These are phyloP conservation scores for Magnolia officinalis DNA, from an alignment of 164 flowering plant genomes.

Conservation along the genomic window DNA sequence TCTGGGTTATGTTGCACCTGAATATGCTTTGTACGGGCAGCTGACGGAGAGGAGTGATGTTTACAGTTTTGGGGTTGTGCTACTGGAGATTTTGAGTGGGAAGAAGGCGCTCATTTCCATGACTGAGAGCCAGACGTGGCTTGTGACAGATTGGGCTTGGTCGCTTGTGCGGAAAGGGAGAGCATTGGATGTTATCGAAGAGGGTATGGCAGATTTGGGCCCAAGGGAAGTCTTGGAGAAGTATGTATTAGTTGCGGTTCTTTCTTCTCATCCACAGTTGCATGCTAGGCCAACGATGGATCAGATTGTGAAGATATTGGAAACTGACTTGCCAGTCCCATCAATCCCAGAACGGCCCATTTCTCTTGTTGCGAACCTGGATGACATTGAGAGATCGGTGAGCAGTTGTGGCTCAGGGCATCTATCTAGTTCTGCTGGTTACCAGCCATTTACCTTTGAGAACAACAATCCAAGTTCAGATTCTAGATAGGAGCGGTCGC, in stretches of 20 bases:
- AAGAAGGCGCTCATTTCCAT: conserved; percentile 49
- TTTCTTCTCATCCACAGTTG: conserved; percentile 74
- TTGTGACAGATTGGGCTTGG: conserved; percentile 88
- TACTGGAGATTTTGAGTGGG: conserved; percentile 88
- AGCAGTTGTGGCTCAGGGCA: conserved; percentile 59
- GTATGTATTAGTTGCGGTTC: conserved; percentile 63
- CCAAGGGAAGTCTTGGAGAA: conserved; percentile 52
- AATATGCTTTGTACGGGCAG: conserved; percentile 88
- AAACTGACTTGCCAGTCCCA: conserved; percentile 60
- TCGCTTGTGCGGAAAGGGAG: conserved; percentile 58
- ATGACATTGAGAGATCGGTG: conserved; percentile 60
- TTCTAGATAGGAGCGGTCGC: neutral
- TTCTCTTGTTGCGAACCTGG: conserved; percentile 44
- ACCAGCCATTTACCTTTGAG: conserved; percentile 40
- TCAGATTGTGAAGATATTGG: conserved; percentile 81
- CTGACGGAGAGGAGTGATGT: conserved; percentile 84
- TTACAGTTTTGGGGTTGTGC: conserved; percentile 81
- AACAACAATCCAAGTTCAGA: neutral
- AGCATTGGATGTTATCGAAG: conserved; percentile 64
- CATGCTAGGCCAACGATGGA: conserved; percentile 92
- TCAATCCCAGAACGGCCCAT: conserved; percentile 70
- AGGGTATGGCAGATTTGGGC: conserved; percentile 60
- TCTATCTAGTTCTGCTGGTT: conserved; percentile 52
- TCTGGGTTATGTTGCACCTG: conserved; percentile 96
- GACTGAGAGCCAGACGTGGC: conserved; percentile 37